Evolutionary conservation across 805 yeast species (phyloP), one percentile per base, ranked within the genome.

Genomic region (Saccharomycopsis javanensis): DNA sequence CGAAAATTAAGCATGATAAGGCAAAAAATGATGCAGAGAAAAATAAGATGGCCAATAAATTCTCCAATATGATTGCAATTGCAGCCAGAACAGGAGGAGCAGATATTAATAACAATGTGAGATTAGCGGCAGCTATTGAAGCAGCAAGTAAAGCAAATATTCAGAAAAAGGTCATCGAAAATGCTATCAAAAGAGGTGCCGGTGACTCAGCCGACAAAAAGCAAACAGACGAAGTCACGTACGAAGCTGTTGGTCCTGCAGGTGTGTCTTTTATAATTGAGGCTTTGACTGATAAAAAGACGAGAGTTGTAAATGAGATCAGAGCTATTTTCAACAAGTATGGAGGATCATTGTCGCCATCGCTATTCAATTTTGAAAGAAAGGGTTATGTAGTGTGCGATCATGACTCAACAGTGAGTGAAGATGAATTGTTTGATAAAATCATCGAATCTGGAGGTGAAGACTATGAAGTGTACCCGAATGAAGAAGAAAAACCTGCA

Each of bases 231-330:
- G 69, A 77, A 11, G 87, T 83, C 31, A 68, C 79, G 10, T 94
- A 91, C 69, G 98, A 94, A 68, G 96, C 94, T 15, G 75, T 90
- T 68, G 97, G 92, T 0, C 97, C 97, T 0, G 95, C 91, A 1
- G 97, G 97, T 1, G 88, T 88, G 1, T 87, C 96, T 0, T 75
- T 90, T 51, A 79, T 92, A 3, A 82, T 92, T 4, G 96, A 89
- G 65, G 91, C 96, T 0, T 75, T 83, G 53, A 92, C 98, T 0
- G 97, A 92, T 67, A 92, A 89, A 69, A 88, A 86, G 69, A 82
- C 86, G 59, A 75, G 98, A 54, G 84, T 97, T 0, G 79, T 89
- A 35, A 85, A 87, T 15, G 76, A 78, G 53, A 84, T 94, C 7
- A 80, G 91, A 65, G 82, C 86, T 7, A 84, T 87, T 3, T 82